Percentiles rank a stretch among this genome's conserved stretches.
Conservation (phyloP, 352 stramenopile genomes). For the Peronospora destructor region DNA sequence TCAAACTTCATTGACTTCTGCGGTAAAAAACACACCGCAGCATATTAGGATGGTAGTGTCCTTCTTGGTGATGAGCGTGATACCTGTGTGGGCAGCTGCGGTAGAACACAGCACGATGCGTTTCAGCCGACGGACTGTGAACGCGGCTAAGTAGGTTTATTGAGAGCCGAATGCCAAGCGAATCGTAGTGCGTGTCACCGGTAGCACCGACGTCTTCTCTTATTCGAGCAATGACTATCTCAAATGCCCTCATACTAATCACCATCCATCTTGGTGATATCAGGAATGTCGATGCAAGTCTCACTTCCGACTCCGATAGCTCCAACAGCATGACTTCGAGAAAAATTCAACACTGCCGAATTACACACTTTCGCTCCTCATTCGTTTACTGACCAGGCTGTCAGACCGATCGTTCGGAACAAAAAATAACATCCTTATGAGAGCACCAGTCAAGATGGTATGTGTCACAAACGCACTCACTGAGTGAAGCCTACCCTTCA, state of each 20-base stretch:
- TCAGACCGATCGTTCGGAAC: no score
- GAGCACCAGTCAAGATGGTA: no score
- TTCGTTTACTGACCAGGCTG: no score
- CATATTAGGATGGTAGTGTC: constrained; percentile 88
- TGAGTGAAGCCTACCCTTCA: not conserved
- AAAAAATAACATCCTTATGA: no score
- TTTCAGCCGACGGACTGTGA: constrained; percentile 72
- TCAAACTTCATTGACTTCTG: constrained; percentile 83
- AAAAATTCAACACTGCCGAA: no score
- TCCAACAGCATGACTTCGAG: no score
- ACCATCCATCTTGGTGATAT: not conserved
- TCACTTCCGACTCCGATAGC: no score
- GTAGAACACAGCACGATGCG: constrained; percentile 83
- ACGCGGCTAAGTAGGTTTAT: constrained; percentile 80
- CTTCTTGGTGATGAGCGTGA: constrained; percentile 73
- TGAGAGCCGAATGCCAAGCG: constrained; percentile 89
- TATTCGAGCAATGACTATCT: not conserved
- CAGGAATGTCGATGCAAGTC: no score
- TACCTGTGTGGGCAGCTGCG: constrained; percentile 83
- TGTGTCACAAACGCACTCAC: not conserved
- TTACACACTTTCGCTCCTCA: no score
- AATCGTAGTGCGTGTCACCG: constrained; percentile 48
- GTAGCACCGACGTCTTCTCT: constrained; percentile 4
- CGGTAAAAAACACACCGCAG: constrained; percentile 82
- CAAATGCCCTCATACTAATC: constrained; percentile 1